Evolutionary conservation across 495 filamentous ascomycete genomes (phyloP), one percentile per base, ranked within the genome.

Genomic region (Trichocladium antarcticum): DNA sequence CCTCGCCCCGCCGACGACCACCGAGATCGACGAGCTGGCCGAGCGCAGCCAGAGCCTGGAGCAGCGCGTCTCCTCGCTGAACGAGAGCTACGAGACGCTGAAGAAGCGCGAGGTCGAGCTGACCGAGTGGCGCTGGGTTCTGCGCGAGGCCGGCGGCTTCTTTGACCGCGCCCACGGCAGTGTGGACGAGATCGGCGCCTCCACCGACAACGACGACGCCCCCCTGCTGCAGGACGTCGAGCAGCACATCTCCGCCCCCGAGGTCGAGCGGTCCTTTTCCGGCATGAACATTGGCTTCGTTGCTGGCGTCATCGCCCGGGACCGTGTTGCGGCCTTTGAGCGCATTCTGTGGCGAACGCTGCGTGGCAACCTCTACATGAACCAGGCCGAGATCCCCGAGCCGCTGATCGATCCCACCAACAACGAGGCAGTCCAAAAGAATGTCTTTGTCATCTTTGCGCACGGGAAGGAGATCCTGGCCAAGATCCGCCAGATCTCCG

Each of bases 241-340:
- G 65, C 86, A 92, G 57, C 77, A 87, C 62, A 74, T 77, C 45
- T 70, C 77, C 50, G 86, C 87, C 58, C 80, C 82, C 35, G 83
- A 90, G 54, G 73, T 78, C 49, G 86, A 89, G 60, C 84, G 85
- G 57, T 89, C 87, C 37, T 90, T 96, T 63, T 87, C 85, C 7
- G 85, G 87, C 40, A 93, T 95, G 87, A 95, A 95, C 64, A 97
- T 99, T 57, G 93, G 93, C n/a, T 97, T 99, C 56, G 92, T 99
- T n/a, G 83, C 93, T 44, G 92, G 92, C 66, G 93, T 97, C 44
- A 97, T 99, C 57, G 83, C 86, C 20, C 76, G 89, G 20, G 90
- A 96, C 53, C 82, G 89, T 7, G 92, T 97, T 48, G 89, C 83
- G 8, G 84, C 92, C 28, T 96, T 99, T 60, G 92, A 99, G 68